Evolutionary conservation across 2,329 filamentous ascomycete species (phyloP).

Genomic region (Colletotrichum sp.): DNA sequence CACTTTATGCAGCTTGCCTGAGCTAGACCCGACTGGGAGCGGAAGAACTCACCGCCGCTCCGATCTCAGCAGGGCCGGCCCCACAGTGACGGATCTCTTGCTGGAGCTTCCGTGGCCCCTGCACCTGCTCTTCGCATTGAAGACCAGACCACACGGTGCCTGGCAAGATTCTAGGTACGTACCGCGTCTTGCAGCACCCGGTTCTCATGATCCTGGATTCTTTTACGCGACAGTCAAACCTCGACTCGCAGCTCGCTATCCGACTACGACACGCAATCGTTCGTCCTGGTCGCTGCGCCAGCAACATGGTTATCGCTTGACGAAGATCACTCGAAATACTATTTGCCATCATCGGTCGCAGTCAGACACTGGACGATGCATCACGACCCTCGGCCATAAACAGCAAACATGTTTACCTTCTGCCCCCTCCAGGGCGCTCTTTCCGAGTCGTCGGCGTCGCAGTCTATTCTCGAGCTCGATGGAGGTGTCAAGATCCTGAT

Average conservation of each 20-base stretch:
- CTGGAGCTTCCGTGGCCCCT: neutral
- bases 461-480: slow-evolving; percentile 96
- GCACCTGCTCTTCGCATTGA: neutral
- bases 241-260: neutral
- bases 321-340: neutral
- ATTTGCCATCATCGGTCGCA: neutral
- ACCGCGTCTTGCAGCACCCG: neutral
- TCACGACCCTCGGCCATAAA: neutral
- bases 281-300: neutral
- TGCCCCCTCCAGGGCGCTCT: slow-evolving; percentile 91
- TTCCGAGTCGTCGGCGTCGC: slow-evolving; percentile 83
- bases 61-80: neutral
- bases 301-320: slow-evolving; percentile 4
- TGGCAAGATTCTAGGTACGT: neutral
- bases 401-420: slow-evolving; percentile 85
- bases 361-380: neutral
- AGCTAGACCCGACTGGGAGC: neutral
- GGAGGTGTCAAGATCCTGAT: slow-evolving; percentile 95
- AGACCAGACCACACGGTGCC: neutral
- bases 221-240: slow-evolving; percentile 11
- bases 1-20: neutral
- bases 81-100: neutral
- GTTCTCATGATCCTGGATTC: neutral
- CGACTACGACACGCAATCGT: neutral
- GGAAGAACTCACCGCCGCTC: neutral